Evolutionary conservation across 2,329 filamentous ascomycete species (phyloP).

Genomic region (Colletotrichum sublineola): DNA sequence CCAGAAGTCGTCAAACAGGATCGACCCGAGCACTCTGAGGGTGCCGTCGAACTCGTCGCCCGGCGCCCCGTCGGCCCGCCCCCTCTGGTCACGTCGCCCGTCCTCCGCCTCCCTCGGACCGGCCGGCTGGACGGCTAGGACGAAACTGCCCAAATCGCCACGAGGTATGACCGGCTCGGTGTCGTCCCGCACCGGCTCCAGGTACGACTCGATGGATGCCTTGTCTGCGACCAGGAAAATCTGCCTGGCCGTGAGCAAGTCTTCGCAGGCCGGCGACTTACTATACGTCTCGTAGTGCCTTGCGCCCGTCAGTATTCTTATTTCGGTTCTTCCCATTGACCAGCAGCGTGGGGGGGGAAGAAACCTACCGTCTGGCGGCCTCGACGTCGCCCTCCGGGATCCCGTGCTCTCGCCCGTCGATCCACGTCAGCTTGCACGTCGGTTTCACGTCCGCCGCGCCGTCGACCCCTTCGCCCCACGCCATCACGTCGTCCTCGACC

Average conservation of each 20-base stretch:
- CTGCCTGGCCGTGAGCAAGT: neutral
- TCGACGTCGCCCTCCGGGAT: conserved; percentile 44
- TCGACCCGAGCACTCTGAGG: conserved; percentile 21
- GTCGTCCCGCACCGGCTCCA: conserved; percentile 27
- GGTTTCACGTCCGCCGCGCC: conserved; percentile 30
- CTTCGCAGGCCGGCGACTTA: conserved; percentile 14
- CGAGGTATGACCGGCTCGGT: conserved; percentile 33
- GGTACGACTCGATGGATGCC: conserved; percentile 46
- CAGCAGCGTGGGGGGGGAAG: no score
- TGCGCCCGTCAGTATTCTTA: neutral
- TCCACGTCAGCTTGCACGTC: conserved; percentile 45
- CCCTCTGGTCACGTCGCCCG: neutral
- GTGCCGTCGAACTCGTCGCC: neutral
- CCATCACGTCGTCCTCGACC: no score
- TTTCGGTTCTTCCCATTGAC: neutral
- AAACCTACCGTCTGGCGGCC: conserved; percentile 44
- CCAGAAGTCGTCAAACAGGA: conserved; percentile 31
- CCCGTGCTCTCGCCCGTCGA: conserved; percentile 42
- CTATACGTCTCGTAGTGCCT: conserved; percentile 25
- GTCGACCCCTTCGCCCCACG: no score
- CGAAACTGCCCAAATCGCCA: conserved; percentile 36
- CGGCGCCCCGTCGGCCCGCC: conserved; percentile 25
- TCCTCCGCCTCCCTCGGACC: conserved; percentile 4
- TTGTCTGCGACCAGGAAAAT: conserved; percentile 46
- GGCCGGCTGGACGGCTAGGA: conserved; percentile 42